phyloP scores from a whole-genome alignment of 208 protist genomes.

The Leishmania amazonensis region DNA sequence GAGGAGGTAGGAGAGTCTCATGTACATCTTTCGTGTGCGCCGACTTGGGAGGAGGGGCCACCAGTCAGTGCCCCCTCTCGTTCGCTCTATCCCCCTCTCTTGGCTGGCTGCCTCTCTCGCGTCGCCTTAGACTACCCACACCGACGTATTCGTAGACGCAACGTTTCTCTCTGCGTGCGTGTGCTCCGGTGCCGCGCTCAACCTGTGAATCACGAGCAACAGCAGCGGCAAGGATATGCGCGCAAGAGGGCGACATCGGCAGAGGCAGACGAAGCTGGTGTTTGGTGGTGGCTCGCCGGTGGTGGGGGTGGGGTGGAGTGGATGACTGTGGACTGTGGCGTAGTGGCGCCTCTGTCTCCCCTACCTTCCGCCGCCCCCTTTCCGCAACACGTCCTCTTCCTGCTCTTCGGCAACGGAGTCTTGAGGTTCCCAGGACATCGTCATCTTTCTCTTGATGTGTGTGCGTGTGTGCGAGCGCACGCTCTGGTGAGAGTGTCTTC shows the following conservation, averaged over 20 bases:
- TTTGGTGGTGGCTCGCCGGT: background rate
- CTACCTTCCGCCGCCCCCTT: background rate
- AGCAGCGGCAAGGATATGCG: background rate
- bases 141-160: background rate
- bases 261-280: background rate
- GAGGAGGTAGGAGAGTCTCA: background rate
- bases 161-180: background rate
- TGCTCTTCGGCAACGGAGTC: background rate
- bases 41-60: background rate
- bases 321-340: background rate
- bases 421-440: background rate
- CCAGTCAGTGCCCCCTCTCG: too few relatives aligned
- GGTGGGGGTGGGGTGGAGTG: background rate
- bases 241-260: background rate
- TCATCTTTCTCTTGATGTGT: background rate
- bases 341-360: background rate
- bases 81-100: background rate
- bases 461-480: background rate
- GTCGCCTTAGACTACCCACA: background rate
- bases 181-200: background rate
- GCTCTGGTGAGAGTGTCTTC: background rate
- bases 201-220: background rate
- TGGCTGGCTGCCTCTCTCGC: background rate
- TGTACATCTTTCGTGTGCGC: background rate
- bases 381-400: constrained; percentile 1